A percentile compares a stretch with the other conserved stretches of the same genome.
These are phyloP conservation scores for Trichophyton schoenleinii DNA, from an alignment of 2,329 filamentous ascomycete genomes.

Conservation along the genomic window DNA sequence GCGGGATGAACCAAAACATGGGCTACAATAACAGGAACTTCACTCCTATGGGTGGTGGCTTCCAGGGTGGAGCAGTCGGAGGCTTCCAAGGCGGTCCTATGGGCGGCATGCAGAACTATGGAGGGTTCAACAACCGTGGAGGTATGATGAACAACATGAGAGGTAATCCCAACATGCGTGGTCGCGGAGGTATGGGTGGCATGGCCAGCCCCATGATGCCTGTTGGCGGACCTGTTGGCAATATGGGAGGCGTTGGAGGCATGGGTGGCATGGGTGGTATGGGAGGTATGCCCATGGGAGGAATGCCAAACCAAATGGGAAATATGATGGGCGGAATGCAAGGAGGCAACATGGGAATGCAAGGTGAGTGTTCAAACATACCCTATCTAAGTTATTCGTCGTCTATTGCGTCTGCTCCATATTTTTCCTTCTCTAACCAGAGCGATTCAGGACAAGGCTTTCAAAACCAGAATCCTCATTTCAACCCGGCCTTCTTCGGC, in stretches of 20 bases:
- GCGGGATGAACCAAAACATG: conserved; percentile 35
- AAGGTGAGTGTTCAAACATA: conserved; percentile 28
- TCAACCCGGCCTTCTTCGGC: conserved; percentile 62
- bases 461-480: conserved; percentile 55
- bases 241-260: conserved; percentile 25
- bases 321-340: conserved; percentile 43
- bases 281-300: conserved; percentile 42
- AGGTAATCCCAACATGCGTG: conserved; percentile 32
- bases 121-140: conserved; percentile 39
- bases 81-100: conserved; percentile 36
- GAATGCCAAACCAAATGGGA: conserved; percentile 44
- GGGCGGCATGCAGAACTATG: conserved; percentile 41
- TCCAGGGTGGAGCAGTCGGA: conserved; percentile 30
- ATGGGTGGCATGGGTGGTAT: conserved; percentile 41
- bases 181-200: conserved; percentile 39
- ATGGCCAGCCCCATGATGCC: conserved; percentile 47
- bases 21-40: conserved; percentile 40
- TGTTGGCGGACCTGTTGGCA: conserved; percentile 1
- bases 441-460: conserved; percentile 39
- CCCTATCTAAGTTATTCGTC: neutral
- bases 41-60: conserved; percentile 32
- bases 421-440: conserved; percentile 5
- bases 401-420: neutral
- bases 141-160: conserved; percentile 36
- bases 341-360: conserved; percentile 35